These are phyloP conservation scores for Populus ilicifolia DNA, from an alignment of 345 rosid genomes.

Conservation along the genomic window DNA sequence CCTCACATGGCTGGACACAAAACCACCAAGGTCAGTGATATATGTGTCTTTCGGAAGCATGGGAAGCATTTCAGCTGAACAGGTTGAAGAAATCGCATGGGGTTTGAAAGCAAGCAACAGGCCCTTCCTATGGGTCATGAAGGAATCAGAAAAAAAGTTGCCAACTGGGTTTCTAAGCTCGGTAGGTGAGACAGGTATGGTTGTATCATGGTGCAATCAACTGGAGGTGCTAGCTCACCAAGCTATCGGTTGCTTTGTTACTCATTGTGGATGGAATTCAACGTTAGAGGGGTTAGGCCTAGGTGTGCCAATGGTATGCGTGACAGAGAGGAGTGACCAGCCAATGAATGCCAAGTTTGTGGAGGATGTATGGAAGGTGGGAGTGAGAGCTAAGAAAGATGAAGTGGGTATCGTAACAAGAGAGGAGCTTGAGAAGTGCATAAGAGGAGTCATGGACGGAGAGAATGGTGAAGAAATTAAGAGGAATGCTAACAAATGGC, in stretches of 20 bases:
- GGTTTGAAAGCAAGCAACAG: constrained; percentile 38
- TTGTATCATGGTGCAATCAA: constrained; percentile 48
- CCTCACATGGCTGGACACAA: constrained; percentile 39
- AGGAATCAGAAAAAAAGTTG: constrained; percentile 25
- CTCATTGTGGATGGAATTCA: constrained; percentile 55
- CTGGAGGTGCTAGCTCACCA: constrained; percentile 44
- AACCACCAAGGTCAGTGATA: constrained; percentile 29
- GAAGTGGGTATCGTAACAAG: constrained; percentile 29
- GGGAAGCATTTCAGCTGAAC: constrained; percentile 27
- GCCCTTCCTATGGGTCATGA: constrained; percentile 40
- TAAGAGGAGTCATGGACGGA: constrained; percentile 36
- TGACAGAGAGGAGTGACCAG: constrained; percentile 44
- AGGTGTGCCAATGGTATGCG: constrained; percentile 41
- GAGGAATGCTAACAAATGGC: constrained; percentile 33
- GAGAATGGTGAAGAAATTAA: constrained; percentile 32
- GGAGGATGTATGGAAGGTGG: constrained; percentile 43
- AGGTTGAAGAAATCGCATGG: constrained; percentile 39
- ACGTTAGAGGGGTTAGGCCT: constrained; percentile 41
- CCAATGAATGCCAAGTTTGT: constrained; percentile 44
- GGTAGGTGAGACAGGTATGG: constrained; percentile 23
- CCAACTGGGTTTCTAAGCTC: constrained; percentile 20
- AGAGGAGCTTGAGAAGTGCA: constrained; percentile 30
- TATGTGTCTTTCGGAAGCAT: constrained; percentile 59
- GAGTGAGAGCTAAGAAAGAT: constrained; percentile 30
- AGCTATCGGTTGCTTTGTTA: constrained; percentile 43